Evolutionary conservation across 139 green algal genomes (phyloP).

Genomic region (Micromonas commoda): DNA sequence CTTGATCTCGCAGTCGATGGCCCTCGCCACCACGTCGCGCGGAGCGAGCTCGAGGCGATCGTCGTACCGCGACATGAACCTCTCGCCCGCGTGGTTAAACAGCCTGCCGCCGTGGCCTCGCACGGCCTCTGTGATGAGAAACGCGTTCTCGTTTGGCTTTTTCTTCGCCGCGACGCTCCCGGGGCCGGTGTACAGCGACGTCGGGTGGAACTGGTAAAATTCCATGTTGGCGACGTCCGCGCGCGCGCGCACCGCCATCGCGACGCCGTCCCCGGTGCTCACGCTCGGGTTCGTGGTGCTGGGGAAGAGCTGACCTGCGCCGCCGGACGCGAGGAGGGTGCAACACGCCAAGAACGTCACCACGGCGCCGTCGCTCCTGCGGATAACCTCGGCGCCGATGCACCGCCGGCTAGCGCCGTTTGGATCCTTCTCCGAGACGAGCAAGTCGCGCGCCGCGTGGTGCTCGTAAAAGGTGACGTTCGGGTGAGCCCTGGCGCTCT

Average conservation of each 20-base stretch:
- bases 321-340: constrained; percentile 86
- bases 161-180: constrained; percentile 24
- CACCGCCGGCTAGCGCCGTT: constrained; percentile 31
- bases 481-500: constrained; percentile 46
- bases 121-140: constrained; percentile 94
- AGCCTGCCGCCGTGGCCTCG: constrained; percentile 83
- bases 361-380: constrained; percentile 16
- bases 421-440: constrained; percentile 32
- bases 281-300: constrained; percentile 96
- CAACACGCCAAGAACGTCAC: constrained; percentile 58
- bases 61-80: constrained; percentile 94
- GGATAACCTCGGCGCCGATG: constrained; percentile 33
- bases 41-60: constrained; percentile 84
- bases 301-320: constrained; percentile 84
- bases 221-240: constrained; percentile 90
- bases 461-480: constrained; percentile 82
- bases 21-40: constrained; percentile 86
- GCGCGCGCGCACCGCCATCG: constrained; percentile 80
- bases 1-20: constrained; percentile 69
- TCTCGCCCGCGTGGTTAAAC: constrained; percentile 74
- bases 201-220: constrained; percentile 99
- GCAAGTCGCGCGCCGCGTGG: constrained; percentile 55
- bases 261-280: constrained; percentile 90
- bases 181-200: constrained; percentile 53
- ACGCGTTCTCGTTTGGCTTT: constrained; percentile 49